Percentiles rank a stretch among this genome's conserved stretches.
Evolutionary conservation across 257 asterid genomes (phyloP).

Genomic region (Pogostemon cablin): DNA sequence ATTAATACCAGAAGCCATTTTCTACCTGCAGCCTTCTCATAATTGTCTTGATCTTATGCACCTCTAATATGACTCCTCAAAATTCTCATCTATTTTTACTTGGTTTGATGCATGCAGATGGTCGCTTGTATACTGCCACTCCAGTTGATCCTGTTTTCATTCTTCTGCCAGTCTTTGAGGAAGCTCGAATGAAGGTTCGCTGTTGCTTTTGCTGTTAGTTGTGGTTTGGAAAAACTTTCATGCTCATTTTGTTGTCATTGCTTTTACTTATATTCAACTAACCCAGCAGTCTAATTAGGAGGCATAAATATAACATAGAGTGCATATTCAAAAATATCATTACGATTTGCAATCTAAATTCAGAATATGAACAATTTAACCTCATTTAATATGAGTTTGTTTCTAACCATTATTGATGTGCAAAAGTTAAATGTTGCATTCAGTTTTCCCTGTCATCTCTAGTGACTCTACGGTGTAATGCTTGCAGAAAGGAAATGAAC

Average conservation of each 20-base stretch:
- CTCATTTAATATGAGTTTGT: slow-evolving; percentile 12
- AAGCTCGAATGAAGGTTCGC: slow-evolving; percentile 90
- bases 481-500: slow-evolving; percentile 77
- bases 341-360: slow-evolving; percentile 19
- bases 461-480: slow-evolving; percentile 20
- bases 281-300: not conserved
- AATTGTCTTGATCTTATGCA: slow-evolving; percentile 2
- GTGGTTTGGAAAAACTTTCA: slow-evolving; percentile 9
- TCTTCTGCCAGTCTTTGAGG: slow-evolving; percentile 86
- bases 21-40: slow-evolving; percentile 11
- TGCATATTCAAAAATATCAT: slow-evolving; percentile 7
- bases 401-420: slow-evolving; percentile 4
- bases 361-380: slow-evolving; percentile 14
- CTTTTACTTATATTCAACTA: slow-evolving; percentile 18
- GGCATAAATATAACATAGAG: slow-evolving; percentile 21
- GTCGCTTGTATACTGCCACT: slow-evolving; percentile 82
- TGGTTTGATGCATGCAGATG: slow-evolving; percentile 53
- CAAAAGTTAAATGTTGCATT: not conserved
- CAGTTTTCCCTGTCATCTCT: slow-evolving; percentile 20
- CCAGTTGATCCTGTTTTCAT: slow-evolving; percentile 93
- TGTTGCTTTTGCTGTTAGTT: slow-evolving; percentile 22
- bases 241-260: slow-evolving; percentile 14
- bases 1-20: slow-evolving; percentile 13
- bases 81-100: slow-evolving; percentile 22
- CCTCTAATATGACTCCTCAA: slow-evolving; percentile 20